Evolutionary conservation across 176 grass and related monocot genomes (phyloP), one percentile per base, ranked within the genome.

Genomic region (Eremochloa ophiuroides): DNA sequence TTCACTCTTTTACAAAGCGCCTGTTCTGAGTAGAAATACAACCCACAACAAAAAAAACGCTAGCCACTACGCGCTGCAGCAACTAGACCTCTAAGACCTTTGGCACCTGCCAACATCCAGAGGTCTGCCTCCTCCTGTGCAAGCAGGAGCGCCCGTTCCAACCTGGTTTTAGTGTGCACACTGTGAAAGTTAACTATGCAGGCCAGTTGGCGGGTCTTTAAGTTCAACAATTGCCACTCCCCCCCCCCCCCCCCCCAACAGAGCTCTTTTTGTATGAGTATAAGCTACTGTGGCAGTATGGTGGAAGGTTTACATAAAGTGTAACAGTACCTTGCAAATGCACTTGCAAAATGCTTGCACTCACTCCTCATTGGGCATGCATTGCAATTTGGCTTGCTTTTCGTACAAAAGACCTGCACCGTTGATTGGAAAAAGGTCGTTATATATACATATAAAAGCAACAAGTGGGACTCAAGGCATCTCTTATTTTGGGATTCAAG

Each of bases 321-420:
- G 67, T 44, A 12, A 79, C 56, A 46, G 65, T 86, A 99, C 96
- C 93, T 95, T 65, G 93, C 93, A 80, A 90, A 99, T 59, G 96
- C 96, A 95, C 96, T 99, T 80, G 93, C 89, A 63, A 93, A 99
- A 81, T 99, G 96, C 89, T 88, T 99, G 83, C 96, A 99, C 23
- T 99, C 93, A 48, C 81, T 92, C 84, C 96, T 95, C 88, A 99
- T 88, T 46, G 96, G 96, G 66, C 96, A 99, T 80, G 93, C 90
- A 58, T 95, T 95, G 76, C 96, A 99, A 85, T 99, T 99, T 42
- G 96, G 96, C 71, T 93, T 95, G 63, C 37, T 95, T 91, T 99
- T 99, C 9, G 96, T 99, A 85, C 96, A 99, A 78, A 99, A 99
- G 13, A 99, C 96, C 96, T 99, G 79, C 71, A 89, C 73, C 73